Evolutionary conservation across 495 filamentous ascomycete species (phyloP), one percentile per base, ranked within the genome.

Genomic region (Trichocladium antarcticum): DNA sequence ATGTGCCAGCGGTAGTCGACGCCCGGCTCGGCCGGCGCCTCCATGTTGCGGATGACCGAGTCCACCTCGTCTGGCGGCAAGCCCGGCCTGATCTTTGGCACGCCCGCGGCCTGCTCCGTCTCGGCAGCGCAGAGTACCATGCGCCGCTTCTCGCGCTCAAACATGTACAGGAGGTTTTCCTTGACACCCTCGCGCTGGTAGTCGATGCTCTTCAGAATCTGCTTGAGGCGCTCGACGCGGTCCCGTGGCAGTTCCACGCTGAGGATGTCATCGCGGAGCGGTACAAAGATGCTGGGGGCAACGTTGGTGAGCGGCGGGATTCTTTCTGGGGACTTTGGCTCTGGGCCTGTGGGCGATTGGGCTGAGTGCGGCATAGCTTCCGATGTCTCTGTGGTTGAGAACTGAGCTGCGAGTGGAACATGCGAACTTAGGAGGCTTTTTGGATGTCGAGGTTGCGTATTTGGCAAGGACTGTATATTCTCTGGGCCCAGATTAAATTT

Each of bases 31-130:
- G 60, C 57, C 8, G 51, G 50, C 14, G 59, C 57, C 34, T 50
- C 53, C 61, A 68, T 65, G 48, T 54, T 58, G 20, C 12, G 16
- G 10, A 68, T 49, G 14, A 63, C 46, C n/a, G 9, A 14, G 41
- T 66, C 59, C 9, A 48, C 47, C 45, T 66, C 65, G 10, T 34
- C 37, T 4, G 45, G 43, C 15, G 43, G 15, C 37, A 64, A 19
- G 1, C 41, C 54, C 1, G 47, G 37, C 17, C 38, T 43, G 36
- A 21, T 20, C 5, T 34, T 40, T 10, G 42, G 32, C 19, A 34
- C 34, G 9, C 78, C 77, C 55, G 82, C 77, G n/a, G 84, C 78
- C 8, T 79, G 78, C 29, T 79, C 74, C 21, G 67, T 66, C 34
- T 89, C 66, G 41, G 60, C 64, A 3, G 78, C 68, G 31, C 77